Percentiles rank a stretch among this genome's conserved stretches.
Evolutionary conservation across 2,329 filamentous ascomycete species (phyloP).

Genomic region (Penicillium brevicompactum): DNA sequence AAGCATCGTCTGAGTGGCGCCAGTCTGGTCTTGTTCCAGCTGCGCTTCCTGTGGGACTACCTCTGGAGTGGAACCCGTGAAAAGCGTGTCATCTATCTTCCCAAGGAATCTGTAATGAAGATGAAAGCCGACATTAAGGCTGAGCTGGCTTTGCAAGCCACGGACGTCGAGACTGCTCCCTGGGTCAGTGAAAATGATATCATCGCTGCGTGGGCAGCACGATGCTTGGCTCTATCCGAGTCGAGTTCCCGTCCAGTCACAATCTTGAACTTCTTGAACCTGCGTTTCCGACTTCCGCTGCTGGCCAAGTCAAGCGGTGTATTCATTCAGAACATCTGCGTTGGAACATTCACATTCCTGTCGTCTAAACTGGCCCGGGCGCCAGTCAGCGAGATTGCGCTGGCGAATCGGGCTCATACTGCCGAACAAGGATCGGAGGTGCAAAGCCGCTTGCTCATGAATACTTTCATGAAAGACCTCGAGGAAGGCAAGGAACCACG

Average conservation of each 20-base stretch:
- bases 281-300: constrained; percentile 2
- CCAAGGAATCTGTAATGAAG: background rate
- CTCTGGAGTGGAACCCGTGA: constrained; percentile 4
- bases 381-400: constrained; percentile 5
- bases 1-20: constrained; percentile 3
- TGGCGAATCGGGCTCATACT: constrained; percentile 1
- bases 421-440: constrained; percentile 5
- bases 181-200: constrained; percentile 16
- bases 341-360: constrained; percentile 13
- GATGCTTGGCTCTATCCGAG: constrained; percentile 4
- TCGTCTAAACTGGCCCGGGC: background rate
- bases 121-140: background rate
- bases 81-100: constrained; percentile 7
- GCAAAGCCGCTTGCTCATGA: constrained; percentile 8
- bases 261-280: constrained; percentile 10
- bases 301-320: constrained; percentile 2
- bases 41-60: constrained; percentile 15
- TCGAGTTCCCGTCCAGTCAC: constrained; percentile 5
- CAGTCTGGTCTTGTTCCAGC: background rate
- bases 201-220: constrained; percentile 10
- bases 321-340: constrained; percentile 14
- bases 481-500: background rate
- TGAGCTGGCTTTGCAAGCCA: background rate
- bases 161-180: background rate
- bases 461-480: constrained; percentile 5